Conservation (phyloP, 495 filamentous ascomycete species). For the Lasiosphaeria hispida region DNA sequence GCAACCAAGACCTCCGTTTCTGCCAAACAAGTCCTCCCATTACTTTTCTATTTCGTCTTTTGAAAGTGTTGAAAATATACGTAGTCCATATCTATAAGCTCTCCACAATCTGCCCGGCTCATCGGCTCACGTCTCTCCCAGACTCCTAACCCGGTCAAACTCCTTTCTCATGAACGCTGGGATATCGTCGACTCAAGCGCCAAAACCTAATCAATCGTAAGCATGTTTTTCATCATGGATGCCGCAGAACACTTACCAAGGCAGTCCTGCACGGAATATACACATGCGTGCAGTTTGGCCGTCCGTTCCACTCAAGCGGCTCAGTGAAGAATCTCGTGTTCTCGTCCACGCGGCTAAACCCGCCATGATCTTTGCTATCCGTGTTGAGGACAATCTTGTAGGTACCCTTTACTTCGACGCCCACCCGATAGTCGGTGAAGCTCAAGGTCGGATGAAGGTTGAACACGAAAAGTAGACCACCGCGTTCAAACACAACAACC, state of each 20-base stretch:
- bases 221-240: not conserved
- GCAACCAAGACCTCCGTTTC: no score
- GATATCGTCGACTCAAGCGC: constrained; percentile 32
- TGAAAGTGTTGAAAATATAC: no score
- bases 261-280: constrained; percentile 87
- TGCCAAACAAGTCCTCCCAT: no score
- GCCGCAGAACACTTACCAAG: constrained; percentile 59
- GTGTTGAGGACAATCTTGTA: constrained; percentile 86
- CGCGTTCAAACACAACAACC: constrained; percentile 93
- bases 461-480: constrained; percentile 87
- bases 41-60: no score
- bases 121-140: no score
- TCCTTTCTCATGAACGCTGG: constrained; percentile 4
- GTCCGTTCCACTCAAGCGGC: constrained; percentile 79
- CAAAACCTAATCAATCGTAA: constrained; percentile 23
- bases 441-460: constrained; percentile 90
- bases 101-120: no score
- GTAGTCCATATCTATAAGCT: no score
- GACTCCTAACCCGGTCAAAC: not conserved
- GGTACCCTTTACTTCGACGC: constrained; percentile 77
- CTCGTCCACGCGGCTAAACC: constrained; percentile 71
- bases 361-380: constrained; percentile 75
- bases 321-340: constrained; percentile 87
- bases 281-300: constrained; percentile 86
- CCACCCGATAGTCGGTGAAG: constrained; percentile 90